Evolutionary conservation across 2,329 filamentous ascomycete species (phyloP).

Genomic region (Ophioceras dolichostomum): DNA sequence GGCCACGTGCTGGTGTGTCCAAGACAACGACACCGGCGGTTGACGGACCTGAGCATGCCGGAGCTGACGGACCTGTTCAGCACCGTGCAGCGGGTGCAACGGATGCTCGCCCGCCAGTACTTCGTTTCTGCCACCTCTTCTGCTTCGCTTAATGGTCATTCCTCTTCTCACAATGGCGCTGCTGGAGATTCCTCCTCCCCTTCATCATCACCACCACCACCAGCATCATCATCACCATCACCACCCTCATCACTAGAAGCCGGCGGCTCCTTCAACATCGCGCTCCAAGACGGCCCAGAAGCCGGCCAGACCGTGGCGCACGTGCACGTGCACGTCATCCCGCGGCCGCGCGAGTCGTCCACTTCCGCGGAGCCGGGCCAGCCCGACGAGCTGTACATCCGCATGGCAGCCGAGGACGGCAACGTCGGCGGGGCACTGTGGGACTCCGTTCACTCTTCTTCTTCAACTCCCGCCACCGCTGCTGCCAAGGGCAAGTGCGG

Average conservation of each 20-base stretch:
- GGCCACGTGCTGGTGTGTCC: constrained; percentile 91
- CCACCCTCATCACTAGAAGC: constrained; percentile 20
- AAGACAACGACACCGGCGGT: constrained; percentile 51
- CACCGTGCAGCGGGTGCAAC: constrained; percentile 73
- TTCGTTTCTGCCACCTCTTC: constrained; percentile 20
- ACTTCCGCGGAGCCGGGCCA: constrained; percentile 23
- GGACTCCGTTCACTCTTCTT: constrained; percentile 24
- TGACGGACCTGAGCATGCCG: constrained; percentile 57
- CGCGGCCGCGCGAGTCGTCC: constrained; percentile 45
- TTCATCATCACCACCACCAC: constrained; percentile 14
- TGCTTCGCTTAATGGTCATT: too few relatives aligned
- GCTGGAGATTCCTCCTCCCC: background rate
- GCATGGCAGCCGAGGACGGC: constrained; percentile 74
- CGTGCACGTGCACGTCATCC: constrained; percentile 87
- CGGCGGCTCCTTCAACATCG: constrained; percentile 74
- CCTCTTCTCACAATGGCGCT: too few relatives aligned
- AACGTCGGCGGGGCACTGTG: constrained; percentile 64
- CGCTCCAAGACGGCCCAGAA: constrained; percentile 83
- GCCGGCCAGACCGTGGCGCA: constrained; percentile 92
- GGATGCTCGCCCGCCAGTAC: constrained; percentile 53
- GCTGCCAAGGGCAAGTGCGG: constrained; percentile 9
- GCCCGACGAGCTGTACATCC: constrained; percentile 67
- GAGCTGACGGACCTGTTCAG: constrained; percentile 76
- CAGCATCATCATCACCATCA: constrained; percentile 31
- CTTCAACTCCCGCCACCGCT: constrained; percentile 4